These are phyloP conservation scores for Periconia sp. DNA, from an alignment of 2,329 filamentous ascomycete species.

Conservation along the genomic window DNA sequence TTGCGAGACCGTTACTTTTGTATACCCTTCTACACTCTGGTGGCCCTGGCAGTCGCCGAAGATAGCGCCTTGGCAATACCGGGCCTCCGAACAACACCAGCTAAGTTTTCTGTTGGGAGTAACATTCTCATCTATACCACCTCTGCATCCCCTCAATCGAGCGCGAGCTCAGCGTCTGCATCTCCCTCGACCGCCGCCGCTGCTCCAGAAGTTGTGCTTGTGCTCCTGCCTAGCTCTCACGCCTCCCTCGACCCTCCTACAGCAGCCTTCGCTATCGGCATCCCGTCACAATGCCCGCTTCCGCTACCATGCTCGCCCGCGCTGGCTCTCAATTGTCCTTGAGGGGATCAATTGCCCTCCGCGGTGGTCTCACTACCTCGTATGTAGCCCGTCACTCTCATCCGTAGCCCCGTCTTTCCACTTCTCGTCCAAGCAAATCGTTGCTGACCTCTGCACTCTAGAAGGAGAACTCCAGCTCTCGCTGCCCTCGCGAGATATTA, in stretches of 20 bases:
- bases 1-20: no score
- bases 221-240: background rate
- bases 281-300: slow-evolving; percentile 57
- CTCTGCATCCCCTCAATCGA: slow-evolving; percentile 12
- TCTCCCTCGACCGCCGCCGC: slow-evolving; percentile 17
- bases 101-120: slow-evolving; percentile 38
- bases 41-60: slow-evolving; percentile 1
- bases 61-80: background rate
- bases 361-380: slow-evolving; percentile 48
- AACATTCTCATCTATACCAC: slow-evolving; percentile 21
- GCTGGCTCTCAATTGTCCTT: slow-evolving; percentile 48
- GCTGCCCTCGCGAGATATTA: slow-evolving; percentile 66
- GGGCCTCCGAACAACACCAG: slow-evolving; percentile 3
- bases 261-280: slow-evolving; percentile 31
- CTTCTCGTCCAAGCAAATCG: slow-evolving; percentile 6
- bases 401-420: background rate
- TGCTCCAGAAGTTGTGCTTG: slow-evolving; percentile 1
- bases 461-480: slow-evolving; percentile 53
- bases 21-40: no score
- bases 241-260: slow-evolving; percentile 10
- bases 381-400: slow-evolving; percentile 1
- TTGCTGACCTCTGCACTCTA: slow-evolving; percentile 30
- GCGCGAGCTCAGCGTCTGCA: slow-evolving; percentile 21
- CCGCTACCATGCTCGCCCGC: slow-evolving; percentile 48
- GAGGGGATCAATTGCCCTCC: slow-evolving; percentile 46